These are phyloP conservation scores for Cadophora sp. DNA, from an alignment of 2,329 filamentous ascomycete genomes.

Conservation along the genomic window DNA sequence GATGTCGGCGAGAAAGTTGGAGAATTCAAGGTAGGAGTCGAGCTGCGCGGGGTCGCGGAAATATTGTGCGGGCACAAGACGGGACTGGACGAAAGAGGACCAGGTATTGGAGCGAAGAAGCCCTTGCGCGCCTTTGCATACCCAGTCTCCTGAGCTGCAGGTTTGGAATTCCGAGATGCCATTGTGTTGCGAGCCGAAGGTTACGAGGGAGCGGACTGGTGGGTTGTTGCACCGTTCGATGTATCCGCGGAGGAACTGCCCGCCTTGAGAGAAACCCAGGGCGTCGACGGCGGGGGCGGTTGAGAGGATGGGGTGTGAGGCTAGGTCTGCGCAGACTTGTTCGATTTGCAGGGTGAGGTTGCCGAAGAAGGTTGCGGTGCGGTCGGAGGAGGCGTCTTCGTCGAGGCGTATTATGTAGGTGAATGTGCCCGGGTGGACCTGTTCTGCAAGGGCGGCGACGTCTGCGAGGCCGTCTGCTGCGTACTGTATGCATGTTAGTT, in stretches of 20 bases:
- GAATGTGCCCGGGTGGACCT: constrained; percentile 81
- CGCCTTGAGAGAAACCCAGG: constrained; percentile 93
- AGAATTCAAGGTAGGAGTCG: constrained; percentile 76
- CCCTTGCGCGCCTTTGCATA: constrained; percentile 82
- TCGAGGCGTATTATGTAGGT: constrained; percentile 80
- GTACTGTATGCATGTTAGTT: no score
- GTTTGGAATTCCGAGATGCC: constrained; percentile 84
- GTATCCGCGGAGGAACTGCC: constrained; percentile 92
- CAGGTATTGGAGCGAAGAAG: constrained; percentile 83
- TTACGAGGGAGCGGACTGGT: constrained; percentile 68
- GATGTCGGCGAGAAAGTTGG: constrained; percentile 91
- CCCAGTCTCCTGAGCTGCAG: constrained; percentile 74
- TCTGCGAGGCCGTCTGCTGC: constrained; percentile 75
- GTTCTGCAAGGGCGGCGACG: constrained; percentile 74
- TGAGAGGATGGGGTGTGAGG: constrained; percentile 77
- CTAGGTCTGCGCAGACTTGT: constrained; percentile 78
- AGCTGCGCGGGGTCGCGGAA: constrained; percentile 77
- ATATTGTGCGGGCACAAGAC: constrained; percentile 93
- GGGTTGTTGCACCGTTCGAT: constrained; percentile 80
- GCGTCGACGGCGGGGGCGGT: constrained; percentile 87
- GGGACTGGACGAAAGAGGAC: constrained; percentile 76
- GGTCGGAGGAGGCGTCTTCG: constrained; percentile 68
- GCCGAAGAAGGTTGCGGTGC: constrained; percentile 86
- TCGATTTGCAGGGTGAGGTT: constrained; percentile 83
- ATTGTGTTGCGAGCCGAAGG: constrained; percentile 76